Percentiles rank a stretch among this genome's conserved stretches.
Conservation (phyloP, 345 rosid genomes). For the Brassica juncea region DNA sequence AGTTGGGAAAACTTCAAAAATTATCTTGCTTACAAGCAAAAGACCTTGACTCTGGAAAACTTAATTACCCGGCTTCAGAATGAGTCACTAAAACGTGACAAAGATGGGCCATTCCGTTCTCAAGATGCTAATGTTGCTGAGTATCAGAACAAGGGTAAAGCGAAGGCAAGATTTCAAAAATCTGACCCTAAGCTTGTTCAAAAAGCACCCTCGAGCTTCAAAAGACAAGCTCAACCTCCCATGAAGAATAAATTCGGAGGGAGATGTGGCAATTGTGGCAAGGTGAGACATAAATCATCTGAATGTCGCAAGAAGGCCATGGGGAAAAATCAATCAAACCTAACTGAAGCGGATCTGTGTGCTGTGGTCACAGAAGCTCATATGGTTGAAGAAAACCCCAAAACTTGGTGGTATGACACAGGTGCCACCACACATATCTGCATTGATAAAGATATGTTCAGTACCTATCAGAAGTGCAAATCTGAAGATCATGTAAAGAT, state of each 20-base stretch:
- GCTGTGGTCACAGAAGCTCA: not conserved
- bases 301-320: not conserved
- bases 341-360: not conserved
- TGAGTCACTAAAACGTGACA: not conserved
- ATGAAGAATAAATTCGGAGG: not conserved
- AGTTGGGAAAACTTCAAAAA: not conserved
- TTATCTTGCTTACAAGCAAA: not conserved
- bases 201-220: not conserved
- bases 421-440: not conserved
- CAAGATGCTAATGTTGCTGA: not conserved
- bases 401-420: not conserved
- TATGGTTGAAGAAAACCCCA: not conserved
- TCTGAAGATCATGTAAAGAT: not conserved
- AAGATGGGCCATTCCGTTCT: not conserved
- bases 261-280: not conserved
- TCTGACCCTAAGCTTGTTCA: not conserved
- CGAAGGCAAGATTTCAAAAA: not conserved
- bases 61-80: not conserved
- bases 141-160: not conserved
- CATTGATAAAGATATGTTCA: not conserved
- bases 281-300: not conserved
- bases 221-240: not conserved
- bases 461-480: not conserved
- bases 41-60: not conserved
- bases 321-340: not conserved